A percentile compares a stretch with the other conserved stretches of the same genome.
Conservation (phyloP, 2,329 filamentous ascomycete species). For the Ascocoryne sarcoides region DNA sequence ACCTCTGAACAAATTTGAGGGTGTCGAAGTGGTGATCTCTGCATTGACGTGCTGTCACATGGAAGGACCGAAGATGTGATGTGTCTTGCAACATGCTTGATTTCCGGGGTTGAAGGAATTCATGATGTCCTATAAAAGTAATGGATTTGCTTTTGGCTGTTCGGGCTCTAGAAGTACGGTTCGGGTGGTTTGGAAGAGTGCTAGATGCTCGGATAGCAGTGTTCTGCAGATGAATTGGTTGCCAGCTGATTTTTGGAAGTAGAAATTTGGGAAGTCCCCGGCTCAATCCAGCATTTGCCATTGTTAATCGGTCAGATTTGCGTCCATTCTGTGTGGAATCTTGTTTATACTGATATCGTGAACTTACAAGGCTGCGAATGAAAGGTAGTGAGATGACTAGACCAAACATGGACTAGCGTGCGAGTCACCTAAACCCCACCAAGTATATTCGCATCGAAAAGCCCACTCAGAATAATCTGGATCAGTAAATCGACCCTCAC, state of each 20-base stretch:
- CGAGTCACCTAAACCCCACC: too few species aligned
- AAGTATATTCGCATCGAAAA: too few species aligned
- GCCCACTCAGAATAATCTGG: background rate
- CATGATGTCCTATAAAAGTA: conserved; percentile 4
- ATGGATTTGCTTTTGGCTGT: background rate
- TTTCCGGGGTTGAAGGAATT: conserved; percentile 1
- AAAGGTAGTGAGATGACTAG: too few species aligned
- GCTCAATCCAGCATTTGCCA: conserved; percentile 21
- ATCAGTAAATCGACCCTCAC: too few species aligned
- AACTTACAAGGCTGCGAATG: background rate
- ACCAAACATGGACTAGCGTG: too few species aligned
- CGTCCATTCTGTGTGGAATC: background rate
- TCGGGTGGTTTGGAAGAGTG: conserved; percentile 10
- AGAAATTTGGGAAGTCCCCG: conserved; percentile 26
- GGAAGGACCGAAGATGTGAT: conserved; percentile 44
- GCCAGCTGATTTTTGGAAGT: conserved; percentile 28
- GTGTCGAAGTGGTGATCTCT: conserved; percentile 97
- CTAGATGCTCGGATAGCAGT: conserved; percentile 19
- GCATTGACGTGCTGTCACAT: conserved; percentile 50
- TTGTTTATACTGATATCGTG: background rate
- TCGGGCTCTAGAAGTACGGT: conserved; percentile 5
- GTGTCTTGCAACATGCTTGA: conserved; percentile 15
- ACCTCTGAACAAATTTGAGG: conserved; percentile 86
- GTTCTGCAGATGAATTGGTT: conserved; percentile 14
- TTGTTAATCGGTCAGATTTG: conserved; percentile 7